Conservation (phyloP, 768 basidiomycete genomes). For the Lentinus brumalis region DNA sequence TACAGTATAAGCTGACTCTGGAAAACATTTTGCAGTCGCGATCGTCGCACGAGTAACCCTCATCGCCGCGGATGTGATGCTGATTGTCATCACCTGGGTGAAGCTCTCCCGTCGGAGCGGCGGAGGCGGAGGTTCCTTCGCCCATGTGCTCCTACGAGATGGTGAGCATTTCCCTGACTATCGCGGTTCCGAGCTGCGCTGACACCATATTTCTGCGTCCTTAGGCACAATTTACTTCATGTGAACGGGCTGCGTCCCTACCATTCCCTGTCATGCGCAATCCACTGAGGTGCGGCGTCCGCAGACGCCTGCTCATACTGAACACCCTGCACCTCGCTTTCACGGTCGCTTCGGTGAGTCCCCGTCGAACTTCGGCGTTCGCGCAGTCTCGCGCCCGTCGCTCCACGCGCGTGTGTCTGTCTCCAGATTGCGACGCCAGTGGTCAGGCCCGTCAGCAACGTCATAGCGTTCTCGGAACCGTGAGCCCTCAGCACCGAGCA, state of each 20-base stretch:
- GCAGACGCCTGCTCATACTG: not conserved
- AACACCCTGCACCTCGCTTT: not conserved
- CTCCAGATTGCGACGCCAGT: not conserved
- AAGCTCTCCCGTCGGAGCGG: not conserved
- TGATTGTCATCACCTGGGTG: not conserved
- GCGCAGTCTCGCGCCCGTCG: not conserved
- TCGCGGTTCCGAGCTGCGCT: not conserved
- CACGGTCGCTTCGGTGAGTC: not conserved
- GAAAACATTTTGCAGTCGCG: not conserved
- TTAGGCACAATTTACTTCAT: slow-evolving; percentile 1
- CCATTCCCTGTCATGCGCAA: too few species aligned
- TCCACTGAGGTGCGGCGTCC: not conserved
- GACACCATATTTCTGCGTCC: not conserved
- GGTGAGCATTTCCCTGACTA: not conserved
- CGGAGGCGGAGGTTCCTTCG: not conserved
- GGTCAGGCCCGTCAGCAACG: not conserved
- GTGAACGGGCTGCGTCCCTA: too few species aligned
- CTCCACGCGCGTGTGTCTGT: too few species aligned
- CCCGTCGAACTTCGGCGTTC: too few species aligned
- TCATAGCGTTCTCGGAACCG: not conserved
- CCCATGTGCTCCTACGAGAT: not conserved
- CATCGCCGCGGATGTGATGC: not conserved
- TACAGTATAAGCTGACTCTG: too few species aligned
- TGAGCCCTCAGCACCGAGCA: too few species aligned
- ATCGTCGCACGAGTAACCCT: not conserved